Conservation (phyloP, 1,284 basidiomycete genomes). For the Polyporus tsugae region DNA sequence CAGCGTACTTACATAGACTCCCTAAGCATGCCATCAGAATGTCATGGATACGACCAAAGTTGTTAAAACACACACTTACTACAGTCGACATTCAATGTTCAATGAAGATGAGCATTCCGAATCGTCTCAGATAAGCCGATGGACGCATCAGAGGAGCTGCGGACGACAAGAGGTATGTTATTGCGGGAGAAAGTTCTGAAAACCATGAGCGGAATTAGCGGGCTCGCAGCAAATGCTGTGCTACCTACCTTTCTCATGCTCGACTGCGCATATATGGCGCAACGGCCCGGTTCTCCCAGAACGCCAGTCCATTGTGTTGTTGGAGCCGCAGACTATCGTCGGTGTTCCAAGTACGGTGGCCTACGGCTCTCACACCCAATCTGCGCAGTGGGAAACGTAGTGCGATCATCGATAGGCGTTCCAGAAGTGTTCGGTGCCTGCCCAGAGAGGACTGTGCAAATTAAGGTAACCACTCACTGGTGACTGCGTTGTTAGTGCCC, state of each 20-base stretch:
- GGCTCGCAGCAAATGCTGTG: background rate
- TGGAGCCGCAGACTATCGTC: background rate
- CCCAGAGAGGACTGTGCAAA: background rate
- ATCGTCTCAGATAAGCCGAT: background rate
- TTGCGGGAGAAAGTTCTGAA: background rate
- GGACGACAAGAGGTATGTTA: background rate
- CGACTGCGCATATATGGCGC: background rate
- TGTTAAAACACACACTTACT: background rate
- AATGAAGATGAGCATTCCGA: background rate
- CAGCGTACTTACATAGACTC: background rate
- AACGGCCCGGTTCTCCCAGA: background rate
- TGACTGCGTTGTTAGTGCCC: background rate
- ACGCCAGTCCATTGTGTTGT: background rate
- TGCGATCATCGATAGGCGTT: background rate
- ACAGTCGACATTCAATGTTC: background rate
- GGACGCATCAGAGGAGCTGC: constrained; percentile 1
- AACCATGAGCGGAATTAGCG: constrained; percentile 3
- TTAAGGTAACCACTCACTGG: constrained; percentile 5
- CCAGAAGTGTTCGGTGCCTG: constrained; percentile 2
- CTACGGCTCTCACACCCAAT: background rate
- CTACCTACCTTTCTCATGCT: background rate
- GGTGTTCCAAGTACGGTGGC: background rate
- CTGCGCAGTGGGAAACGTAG: background rate
- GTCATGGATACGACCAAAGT: no score
- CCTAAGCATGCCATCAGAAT: background rate